These are phyloP conservation scores for Betula pendula DNA, from an alignment of 306 rosid species.

Conservation along the genomic window DNA sequence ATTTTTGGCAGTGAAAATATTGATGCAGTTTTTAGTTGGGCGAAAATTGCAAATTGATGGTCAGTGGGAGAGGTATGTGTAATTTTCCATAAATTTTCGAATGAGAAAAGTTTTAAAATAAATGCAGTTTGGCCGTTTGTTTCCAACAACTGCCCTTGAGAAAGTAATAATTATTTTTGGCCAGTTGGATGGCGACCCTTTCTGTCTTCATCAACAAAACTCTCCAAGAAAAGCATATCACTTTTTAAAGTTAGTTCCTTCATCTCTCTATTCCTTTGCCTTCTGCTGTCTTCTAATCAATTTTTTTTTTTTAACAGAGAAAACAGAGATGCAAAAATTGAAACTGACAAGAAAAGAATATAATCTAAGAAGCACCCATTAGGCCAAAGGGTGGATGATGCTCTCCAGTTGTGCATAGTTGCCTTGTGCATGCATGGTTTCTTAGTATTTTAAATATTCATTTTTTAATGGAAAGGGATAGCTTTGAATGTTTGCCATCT, in stretches of 20 bases:
- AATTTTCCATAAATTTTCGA: no score
- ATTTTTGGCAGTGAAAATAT: no score
- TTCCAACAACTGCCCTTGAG: slow-evolving; percentile 14
- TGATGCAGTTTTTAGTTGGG: no score
- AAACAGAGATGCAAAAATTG: not conserved
- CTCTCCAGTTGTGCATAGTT: not conserved
- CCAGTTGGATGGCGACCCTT: slow-evolving; percentile 15
- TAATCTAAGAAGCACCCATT: not conserved
- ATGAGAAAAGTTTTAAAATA: not conserved
- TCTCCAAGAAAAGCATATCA: slow-evolving; percentile 24
- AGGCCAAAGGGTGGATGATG: not conserved
- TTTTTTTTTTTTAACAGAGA: not conserved
- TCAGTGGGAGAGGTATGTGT: no score
- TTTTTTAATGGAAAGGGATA: slow-evolving; percentile 11
- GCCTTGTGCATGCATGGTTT: not conserved
- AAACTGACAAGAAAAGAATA: not conserved
- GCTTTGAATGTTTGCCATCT: slow-evolving; percentile 17
- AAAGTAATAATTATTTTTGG: slow-evolving; percentile 11
- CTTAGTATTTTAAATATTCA: not conserved
- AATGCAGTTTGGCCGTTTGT: slow-evolving; percentile 14
- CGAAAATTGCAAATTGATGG: no score
- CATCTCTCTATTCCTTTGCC: not conserved
- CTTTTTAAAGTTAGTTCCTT: not conserved
- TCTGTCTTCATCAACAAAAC: slow-evolving; percentile 23
- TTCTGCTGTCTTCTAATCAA: slow-evolving; percentile 10